Conservation (phyloP, 1,284 basidiomycete species). For the Cutaneotrichosporon spelunceum region DNA sequence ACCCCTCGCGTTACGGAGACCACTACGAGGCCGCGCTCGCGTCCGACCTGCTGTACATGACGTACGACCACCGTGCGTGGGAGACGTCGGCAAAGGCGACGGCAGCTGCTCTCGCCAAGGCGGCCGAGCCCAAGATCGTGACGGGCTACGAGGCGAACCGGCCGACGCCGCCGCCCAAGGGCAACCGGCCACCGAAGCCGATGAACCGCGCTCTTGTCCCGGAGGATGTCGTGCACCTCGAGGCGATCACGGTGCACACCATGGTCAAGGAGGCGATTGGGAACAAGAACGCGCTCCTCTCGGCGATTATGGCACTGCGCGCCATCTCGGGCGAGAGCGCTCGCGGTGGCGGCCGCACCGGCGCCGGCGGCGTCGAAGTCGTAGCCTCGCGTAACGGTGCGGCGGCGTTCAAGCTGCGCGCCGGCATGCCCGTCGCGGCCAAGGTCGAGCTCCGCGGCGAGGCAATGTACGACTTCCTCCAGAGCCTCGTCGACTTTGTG, state of each 20-base stretch:
- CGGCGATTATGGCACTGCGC: conserved; percentile 79
- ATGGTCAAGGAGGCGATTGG: conserved; percentile 75
- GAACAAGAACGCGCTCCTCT: conserved; percentile 74
- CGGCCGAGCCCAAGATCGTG: conserved; percentile 28
- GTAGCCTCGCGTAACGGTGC: conserved; percentile 73
- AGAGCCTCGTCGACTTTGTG: conserved; percentile 86
- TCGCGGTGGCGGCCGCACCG: conserved; percentile 64
- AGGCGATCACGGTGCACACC: conserved; percentile 78
- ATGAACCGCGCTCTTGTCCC: conserved; percentile 57
- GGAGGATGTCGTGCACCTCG: conserved; percentile 69
- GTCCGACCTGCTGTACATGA: conserved; percentile 91
- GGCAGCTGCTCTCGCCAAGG: conserved; percentile 4
- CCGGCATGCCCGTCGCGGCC: conserved; percentile 76
- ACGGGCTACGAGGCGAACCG: conserved; percentile 52
- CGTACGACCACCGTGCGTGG: conserved; percentile 68
- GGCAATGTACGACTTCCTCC: conserved; percentile 91
- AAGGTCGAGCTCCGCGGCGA: conserved; percentile 87
- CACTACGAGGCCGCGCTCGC: conserved; percentile 81
- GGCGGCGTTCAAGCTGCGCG: conserved; percentile 78
- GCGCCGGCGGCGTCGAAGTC: conserved; percentile 73
- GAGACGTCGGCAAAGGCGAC: conserved; percentile 14
- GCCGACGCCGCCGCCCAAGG: conserved; percentile 40
- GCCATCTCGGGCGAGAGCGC: conserved; percentile 81
- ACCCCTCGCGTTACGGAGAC: conserved; percentile 71
- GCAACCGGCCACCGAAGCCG: conserved; percentile 46